Conservation (phyloP, 2,329 filamentous ascomycete genomes). For the Hortaea werneckii region DNA sequence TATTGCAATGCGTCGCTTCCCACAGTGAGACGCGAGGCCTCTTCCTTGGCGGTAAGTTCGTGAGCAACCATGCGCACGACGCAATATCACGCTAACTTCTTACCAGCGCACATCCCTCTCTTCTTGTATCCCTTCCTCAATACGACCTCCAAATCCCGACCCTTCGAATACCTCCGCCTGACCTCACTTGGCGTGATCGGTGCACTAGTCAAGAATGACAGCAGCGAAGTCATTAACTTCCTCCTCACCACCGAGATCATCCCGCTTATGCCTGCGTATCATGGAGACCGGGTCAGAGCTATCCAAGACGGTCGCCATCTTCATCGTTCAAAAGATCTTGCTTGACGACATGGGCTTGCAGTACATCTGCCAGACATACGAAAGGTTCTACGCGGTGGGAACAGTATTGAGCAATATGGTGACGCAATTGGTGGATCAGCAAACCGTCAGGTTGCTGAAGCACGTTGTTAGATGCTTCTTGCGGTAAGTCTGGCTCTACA, state of each 20-base stretch:
- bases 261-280: constrained; percentile 90
- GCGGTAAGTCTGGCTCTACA: constrained; percentile 48
- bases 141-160: constrained; percentile 93
- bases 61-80: neutral
- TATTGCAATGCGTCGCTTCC: constrained; percentile 92
- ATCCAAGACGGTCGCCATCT: constrained; percentile 97
- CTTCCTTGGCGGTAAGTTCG: constrained; percentile 71
- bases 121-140: constrained; percentile 98
- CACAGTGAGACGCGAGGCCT: constrained; percentile 92
- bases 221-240: constrained; percentile 97
- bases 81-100: neutral
- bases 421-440: constrained; percentile 90
- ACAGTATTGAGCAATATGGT: constrained; percentile 99
- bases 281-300: constrained; percentile 99
- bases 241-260: constrained; percentile 97
- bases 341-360: constrained; percentile 93
- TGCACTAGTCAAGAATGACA: constrained; percentile 96
- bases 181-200: constrained; percentile 95
- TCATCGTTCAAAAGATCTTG: constrained; percentile 98
- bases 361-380: constrained; percentile 98
- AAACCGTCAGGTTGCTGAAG: constrained; percentile 90
- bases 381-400: constrained; percentile 94
- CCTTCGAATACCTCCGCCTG: constrained; percentile 92
- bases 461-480: constrained; percentile 96
- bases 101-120: constrained; percentile 81